Evolutionary conservation across 108 stramenopile genomes (phyloP).

Genomic region (Hondaea fermentalgiana): DNA sequence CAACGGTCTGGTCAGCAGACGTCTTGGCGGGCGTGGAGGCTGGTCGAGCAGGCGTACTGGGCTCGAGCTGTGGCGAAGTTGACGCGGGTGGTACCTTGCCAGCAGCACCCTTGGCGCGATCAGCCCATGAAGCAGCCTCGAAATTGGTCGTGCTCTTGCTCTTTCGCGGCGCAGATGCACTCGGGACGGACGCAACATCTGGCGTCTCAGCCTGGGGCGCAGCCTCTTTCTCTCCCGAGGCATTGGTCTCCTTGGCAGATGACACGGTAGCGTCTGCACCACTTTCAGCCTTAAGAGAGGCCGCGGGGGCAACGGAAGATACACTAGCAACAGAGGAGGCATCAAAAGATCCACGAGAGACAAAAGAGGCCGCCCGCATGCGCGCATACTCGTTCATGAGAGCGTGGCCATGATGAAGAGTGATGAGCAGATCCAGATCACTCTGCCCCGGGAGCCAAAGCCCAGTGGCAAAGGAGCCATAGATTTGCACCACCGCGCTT

Average conservation of each 20-base stretch:
- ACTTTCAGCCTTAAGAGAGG: neutral
- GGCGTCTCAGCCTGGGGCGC: too few species aligned
- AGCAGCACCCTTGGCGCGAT: too few species aligned
- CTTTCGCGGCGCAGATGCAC: too few species aligned
- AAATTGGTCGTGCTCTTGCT: too few species aligned
- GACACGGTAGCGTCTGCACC: neutral
- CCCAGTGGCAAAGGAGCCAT: conserved; percentile 3
- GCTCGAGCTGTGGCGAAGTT: too few species aligned
- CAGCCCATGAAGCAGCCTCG: too few species aligned
- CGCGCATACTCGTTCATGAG: neutral
- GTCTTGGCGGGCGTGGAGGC: too few species aligned
- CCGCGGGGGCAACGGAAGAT: neutral
- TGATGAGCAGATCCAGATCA: neutral
- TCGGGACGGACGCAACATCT: too few species aligned
- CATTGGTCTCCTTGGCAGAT: neutral
- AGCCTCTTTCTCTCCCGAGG: too few species aligned
- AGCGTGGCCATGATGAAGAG: neutral
- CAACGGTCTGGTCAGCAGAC: too few species aligned
- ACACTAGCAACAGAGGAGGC: neutral
- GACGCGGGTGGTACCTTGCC: too few species aligned
- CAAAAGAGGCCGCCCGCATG: neutral
- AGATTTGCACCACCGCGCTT: neutral
- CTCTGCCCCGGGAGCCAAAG: conserved; percentile 13
- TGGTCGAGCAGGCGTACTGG: too few species aligned
- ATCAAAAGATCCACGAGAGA: neutral